Conservation (phyloP, 768 basidiomycete genomes). For the Phylloporus sp. region DNA sequence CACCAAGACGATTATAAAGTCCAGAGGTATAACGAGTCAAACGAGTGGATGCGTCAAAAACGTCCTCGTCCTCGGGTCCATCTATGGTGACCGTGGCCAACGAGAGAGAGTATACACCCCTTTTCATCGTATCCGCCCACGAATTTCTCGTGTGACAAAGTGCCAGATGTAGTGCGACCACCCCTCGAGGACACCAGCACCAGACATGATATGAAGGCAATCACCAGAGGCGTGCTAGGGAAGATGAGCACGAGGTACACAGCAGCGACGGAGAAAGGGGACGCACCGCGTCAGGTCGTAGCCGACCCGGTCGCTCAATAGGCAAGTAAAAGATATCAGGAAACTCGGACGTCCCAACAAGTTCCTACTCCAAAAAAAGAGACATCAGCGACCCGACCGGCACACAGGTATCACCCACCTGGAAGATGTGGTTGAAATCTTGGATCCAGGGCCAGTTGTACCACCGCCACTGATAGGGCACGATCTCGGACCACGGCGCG, state of each 20-base stretch:
- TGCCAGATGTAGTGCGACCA: constrained; percentile 54
- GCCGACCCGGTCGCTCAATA: constrained; percentile 57
- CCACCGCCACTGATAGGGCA: constrained; percentile 44
- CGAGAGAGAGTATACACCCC: neutral
- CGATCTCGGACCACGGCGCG: constrained; percentile 44
- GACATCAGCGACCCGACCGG: constrained; percentile 1
- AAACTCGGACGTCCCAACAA: constrained; percentile 41
- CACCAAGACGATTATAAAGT: neutral
- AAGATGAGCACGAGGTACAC: neutral
- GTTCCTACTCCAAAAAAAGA: constrained; percentile 29
- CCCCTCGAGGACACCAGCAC: constrained; percentile 46
- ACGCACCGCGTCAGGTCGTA: constrained; percentile 65
- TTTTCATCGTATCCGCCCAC: constrained; percentile 20
- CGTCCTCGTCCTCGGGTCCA: neutral
- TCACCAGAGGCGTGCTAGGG: constrained; percentile 41
- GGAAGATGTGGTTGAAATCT: constrained; percentile 54
- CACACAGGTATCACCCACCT: constrained; percentile 34
- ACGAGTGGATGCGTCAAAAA: neutral
- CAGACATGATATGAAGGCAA: constrained; percentile 46
- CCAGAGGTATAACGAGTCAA: neutral
- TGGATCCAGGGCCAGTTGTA: constrained; percentile 66
- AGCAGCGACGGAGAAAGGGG: neutral
- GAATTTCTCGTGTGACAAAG: constrained; percentile 39
- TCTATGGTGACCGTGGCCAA: neutral
- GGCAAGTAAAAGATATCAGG: constrained; percentile 55